Evolutionary conservation across 176 grass and related monocot genomes (phyloP).

Genomic region (Thinopyrum elongatum): DNA sequence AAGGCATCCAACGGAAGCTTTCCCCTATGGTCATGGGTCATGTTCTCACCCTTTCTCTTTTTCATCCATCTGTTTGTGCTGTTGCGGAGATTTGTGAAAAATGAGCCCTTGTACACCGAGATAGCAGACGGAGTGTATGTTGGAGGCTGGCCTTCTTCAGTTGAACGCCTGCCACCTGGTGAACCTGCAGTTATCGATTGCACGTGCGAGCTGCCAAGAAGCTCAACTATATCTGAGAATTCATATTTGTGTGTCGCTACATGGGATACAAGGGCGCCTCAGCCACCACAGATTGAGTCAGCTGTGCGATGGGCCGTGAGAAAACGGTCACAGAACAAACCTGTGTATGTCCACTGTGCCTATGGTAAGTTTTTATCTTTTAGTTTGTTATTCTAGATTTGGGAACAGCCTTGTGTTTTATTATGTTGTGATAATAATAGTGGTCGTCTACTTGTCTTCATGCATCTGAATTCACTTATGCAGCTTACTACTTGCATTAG

Average conservation of each 20-base stretch:
- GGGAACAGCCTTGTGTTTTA: not conserved
- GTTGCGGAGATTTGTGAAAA: slow-evolving; percentile 66
- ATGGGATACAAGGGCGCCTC: slow-evolving; percentile 87
- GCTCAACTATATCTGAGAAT: slow-evolving; percentile 44
- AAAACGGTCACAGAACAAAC: slow-evolving; percentile 62
- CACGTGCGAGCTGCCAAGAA: slow-evolving; percentile 89
- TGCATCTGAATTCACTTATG: not conserved
- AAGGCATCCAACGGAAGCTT: slow-evolving; percentile 71
- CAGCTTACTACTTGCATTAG: slow-evolving; percentile 1
- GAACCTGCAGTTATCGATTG: slow-evolving; percentile 82
- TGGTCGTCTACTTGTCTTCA: not conserved
- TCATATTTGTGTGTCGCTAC: slow-evolving; percentile 74
- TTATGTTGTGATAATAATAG: not conserved
- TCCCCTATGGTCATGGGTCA: slow-evolving; percentile 76
- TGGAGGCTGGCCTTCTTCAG: slow-evolving; percentile 86
- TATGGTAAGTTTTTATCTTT: slow-evolving; percentile 60
- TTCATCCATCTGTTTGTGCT: slow-evolving; percentile 69
- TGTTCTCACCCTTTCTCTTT: slow-evolving; percentile 75
- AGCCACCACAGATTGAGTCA: slow-evolving; percentile 69
- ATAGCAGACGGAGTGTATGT: slow-evolving; percentile 76
- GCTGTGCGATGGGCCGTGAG: slow-evolving; percentile 74
- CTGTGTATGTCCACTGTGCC: slow-evolving; percentile 88
- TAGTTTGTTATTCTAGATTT: not conserved
- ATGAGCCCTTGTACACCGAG: slow-evolving; percentile 74
- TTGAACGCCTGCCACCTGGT: slow-evolving; percentile 66